Evolutionary conservation across 208 protist species (phyloP).

Genomic region (Angomonas ambiguus): DNA sequence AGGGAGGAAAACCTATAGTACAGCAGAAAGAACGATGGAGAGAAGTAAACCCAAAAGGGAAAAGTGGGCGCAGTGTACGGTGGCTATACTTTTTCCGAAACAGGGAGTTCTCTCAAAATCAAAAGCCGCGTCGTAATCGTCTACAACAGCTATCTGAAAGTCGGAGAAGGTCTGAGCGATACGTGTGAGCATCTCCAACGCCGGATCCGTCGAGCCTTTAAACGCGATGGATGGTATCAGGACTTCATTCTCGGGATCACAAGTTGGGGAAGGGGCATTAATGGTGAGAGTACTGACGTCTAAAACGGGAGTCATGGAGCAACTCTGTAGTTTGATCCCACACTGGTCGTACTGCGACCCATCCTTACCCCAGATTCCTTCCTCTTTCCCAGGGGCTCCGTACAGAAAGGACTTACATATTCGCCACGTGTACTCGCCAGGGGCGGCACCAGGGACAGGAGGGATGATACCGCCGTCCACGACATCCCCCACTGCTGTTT

Average conservation of each 20-base stretch:
- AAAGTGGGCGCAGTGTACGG: too few species aligned
- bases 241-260: not conserved
- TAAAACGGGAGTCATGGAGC: not conserved
- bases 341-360: constrained; percentile 35
- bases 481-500: constrained; percentile 33
- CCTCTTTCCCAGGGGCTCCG: constrained; percentile 12
- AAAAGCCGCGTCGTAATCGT: not conserved
- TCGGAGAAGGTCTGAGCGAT: not conserved
- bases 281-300: not conserved
- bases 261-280: not conserved
- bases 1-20: too few species aligned
- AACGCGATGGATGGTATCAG: not conserved
- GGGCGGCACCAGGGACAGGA: constrained; percentile 17
- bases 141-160: not conserved
- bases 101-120: not conserved
- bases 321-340: not conserved
- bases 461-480: constrained; percentile 37
- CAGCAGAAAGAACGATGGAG: too few species aligned
- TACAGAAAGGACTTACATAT: constrained; percentile 53
- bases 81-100: not conserved
- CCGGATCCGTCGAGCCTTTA: not conserved
- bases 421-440: constrained; percentile 43
- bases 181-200: not conserved
- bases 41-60: too few species aligned
- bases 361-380: constrained; percentile 31